Base-by-base conservation (phyloP, 139 green algal genomes). In the Picochlorum sp. region DNA sequence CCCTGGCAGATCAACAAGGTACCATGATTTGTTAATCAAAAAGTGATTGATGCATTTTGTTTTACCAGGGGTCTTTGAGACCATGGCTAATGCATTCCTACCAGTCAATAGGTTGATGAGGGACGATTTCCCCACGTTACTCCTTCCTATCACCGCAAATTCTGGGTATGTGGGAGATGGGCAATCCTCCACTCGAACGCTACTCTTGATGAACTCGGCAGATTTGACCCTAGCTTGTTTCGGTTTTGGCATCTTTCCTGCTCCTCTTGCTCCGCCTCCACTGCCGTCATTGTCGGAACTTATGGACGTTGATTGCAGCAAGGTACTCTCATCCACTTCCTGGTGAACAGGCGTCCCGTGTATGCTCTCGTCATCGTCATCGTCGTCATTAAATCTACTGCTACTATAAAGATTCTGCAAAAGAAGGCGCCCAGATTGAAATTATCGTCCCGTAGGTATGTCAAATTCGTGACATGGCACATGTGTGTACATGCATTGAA, bases 21-120 rank as follows among this genome's bases (percentile, higher is more conserved):
- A 97, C 89, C 89, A 98, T 4, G 24, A 71, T 58, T 85, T 68
- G 75, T 98, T 98, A 71, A 98, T 95, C 4, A 95, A 65, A 66
- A 97, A 98, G 69, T 98, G 92, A 70, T 98, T 98, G 69, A 98
- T 98, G 66, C 80, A 89, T 23, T 74, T 74, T 8, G 92, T 98
- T 72, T 97, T 98, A 61, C 91, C 91, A 61, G 92, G 92, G 46
- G 85, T 84, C 59, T 98, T 98, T 5, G 92, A 98, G 1, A 94
- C 84, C 72, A 85, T 74, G 2, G 92, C 92, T 21, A 98, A 76
- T 18, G 73, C 60, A 30, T 78, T 86, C 16, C 77, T 71, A 8
- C 72, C 71, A 4, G 90, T 96, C 28, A 98, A 63, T 74, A 94
- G 74, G 80, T 98, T 98, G 71, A 98, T 97, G 6, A 98, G 80